Evolutionary conservation across 208 protist species (phyloP).

Genomic region (Porcisia hertigi): DNA sequence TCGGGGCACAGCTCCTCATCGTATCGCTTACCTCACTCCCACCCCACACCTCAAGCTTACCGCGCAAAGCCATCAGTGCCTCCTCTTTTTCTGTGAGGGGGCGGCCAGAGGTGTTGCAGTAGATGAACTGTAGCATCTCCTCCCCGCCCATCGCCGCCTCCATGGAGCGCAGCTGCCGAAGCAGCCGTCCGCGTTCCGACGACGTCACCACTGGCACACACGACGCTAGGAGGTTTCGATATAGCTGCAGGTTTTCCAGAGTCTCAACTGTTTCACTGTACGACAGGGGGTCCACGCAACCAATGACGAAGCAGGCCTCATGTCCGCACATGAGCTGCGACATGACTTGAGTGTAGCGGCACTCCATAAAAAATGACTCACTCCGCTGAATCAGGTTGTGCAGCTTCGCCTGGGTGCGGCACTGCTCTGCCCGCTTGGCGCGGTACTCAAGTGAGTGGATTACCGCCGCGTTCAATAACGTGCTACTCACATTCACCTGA

Average conservation of each 20-base stretch:
- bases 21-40: neutral
- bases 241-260: constrained; percentile 87
- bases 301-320: constrained; percentile 87
- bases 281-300: constrained; percentile 71
- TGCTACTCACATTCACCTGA: constrained; percentile 85
- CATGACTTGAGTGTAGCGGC: constrained; percentile 89
- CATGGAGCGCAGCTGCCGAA: constrained; percentile 62
- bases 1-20: neutral
- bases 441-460: constrained; percentile 89
- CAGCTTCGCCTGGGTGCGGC: constrained; percentile 49
- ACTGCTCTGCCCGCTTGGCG: constrained; percentile 37
- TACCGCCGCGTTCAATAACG: constrained; percentile 74
- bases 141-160: constrained; percentile 56
- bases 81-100: constrained; percentile 89
- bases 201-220: constrained; percentile 63
- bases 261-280: constrained; percentile 84
- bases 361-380: constrained; percentile 92
- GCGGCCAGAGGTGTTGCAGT: constrained; percentile 48
- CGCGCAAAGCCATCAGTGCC: constrained; percentile 56
- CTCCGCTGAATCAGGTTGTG: constrained; percentile 77
- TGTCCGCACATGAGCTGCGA: constrained; percentile 84
- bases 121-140: constrained; percentile 57
- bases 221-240: constrained; percentile 58
- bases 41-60: constrained; percentile 47
- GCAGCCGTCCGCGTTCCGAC: constrained; percentile 75